Base-by-base conservation (phyloP, 345 rosid genomes). In the Viola odorata region DNA sequence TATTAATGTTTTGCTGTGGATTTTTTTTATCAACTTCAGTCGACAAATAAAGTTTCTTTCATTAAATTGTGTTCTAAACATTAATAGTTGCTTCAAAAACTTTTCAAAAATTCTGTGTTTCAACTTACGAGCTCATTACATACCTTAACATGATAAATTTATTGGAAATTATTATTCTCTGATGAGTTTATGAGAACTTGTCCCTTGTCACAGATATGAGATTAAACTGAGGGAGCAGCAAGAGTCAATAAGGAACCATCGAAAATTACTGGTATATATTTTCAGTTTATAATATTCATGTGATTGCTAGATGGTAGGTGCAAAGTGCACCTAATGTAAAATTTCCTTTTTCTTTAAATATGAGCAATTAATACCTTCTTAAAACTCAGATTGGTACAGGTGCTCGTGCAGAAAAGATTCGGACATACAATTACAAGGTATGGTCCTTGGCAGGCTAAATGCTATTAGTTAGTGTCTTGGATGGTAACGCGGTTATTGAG, bases 341-440 rank as follows among this genome's bases (percentile, higher is more conserved):
- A 17, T 11, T 38, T 37, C 7, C 3, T 38, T 16, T 37, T 54
- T 37, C 12, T 13, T 54, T 16, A 12, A 10, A 1, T 11, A 17
- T 16, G 7, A 41, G 32, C 32, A 7, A 16, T 16, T 53, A 38
- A 49, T 23, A 2, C 32, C 32, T 23, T 23, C 32, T 23, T 23
- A 23, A 23, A 23, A 58, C 73, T 71, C 80, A 92, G 97, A 87
- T 94, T 65, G 99, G 99, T 7, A 87, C 89, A 42, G 99, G 97
- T 66, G 85, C 96, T 71, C 97, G 95, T 69, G 80, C 97, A 2
- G 99, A 94, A 73, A 94, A 94, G 81, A 90, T 94, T 71, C 77
- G 99, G 60, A 94, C 99, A 45, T 94, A 94, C 72, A 86, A 90
- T 58, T 90, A 80, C 73, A 90, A 94, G 90, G 99, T 87, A 74